Evolutionary conservation across 179 eudicot species (phyloP).

Genomic region (Vitellaria paradoxa): DNA sequence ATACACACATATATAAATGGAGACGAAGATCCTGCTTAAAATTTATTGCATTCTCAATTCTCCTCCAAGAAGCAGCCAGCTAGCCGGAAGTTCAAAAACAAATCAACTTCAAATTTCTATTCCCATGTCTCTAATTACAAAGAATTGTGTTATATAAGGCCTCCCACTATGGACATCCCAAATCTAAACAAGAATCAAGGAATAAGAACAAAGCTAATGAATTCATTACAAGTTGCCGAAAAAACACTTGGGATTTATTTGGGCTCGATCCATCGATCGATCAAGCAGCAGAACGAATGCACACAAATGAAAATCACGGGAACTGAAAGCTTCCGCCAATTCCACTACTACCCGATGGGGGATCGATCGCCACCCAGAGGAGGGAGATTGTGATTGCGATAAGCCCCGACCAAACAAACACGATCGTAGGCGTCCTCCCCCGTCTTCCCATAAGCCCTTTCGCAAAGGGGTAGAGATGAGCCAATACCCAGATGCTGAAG

Average conservation of each 20-base stretch:
- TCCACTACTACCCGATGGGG: constrained; percentile 53
- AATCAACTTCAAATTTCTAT: not conserved
- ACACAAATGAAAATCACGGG: constrained; percentile 36
- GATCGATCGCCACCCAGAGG: constrained; percentile 78
- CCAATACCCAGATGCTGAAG: constrained; percentile 90
- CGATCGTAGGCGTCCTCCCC: constrained; percentile 80
- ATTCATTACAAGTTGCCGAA: not conserved
- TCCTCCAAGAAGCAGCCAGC: no score
- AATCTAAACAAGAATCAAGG: constrained; percentile 10
- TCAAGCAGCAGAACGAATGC: not conserved
- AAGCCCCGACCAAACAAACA: constrained; percentile 85
- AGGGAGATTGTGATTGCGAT: constrained; percentile 73
- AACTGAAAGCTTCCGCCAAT: constrained; percentile 85
- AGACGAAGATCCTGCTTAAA: no score
- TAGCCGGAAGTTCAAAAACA: not conserved
- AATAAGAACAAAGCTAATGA: constrained; percentile 9
- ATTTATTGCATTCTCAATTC: no score
- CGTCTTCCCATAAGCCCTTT: constrained; percentile 87
- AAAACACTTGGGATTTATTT: not conserved
- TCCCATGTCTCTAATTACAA: constrained; percentile 8
- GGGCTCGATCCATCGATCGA: not conserved
- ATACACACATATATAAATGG: no score
- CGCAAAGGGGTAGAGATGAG: constrained; percentile 81
- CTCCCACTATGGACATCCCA: constrained; percentile 6
- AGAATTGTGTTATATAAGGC: not conserved